These are phyloP conservation scores for Wickerhamiella spandovensis DNA, from an alignment of 805 yeast genomes.

Conservation along the genomic window DNA sequence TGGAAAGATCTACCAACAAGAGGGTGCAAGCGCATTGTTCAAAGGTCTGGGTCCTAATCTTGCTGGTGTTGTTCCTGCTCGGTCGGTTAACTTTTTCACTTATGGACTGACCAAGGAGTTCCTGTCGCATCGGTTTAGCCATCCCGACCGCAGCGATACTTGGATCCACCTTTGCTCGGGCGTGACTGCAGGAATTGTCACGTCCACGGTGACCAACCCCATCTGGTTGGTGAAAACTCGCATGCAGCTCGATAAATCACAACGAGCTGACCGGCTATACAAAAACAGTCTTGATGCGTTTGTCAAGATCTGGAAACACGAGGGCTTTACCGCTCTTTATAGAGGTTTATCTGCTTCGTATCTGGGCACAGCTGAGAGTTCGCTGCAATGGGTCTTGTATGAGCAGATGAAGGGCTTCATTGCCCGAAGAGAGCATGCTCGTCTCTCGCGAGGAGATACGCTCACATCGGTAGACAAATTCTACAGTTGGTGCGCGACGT, in stretches of 20 bases:
- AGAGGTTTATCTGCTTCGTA: conserved; percentile 91
- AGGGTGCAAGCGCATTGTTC: conserved; percentile 78
- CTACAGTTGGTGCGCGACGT: conserved; percentile 85
- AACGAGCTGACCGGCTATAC: conserved; percentile 38
- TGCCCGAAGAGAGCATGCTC: conserved; percentile 30
- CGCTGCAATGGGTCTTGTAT: conserved; percentile 91
- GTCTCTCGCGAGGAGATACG: conserved; percentile 25
- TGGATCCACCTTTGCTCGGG: conserved; percentile 81
- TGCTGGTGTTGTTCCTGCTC: conserved; percentile 95
- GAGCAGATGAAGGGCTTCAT: conserved; percentile 83
- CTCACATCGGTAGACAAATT: conserved; percentile 43
- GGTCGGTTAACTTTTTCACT: conserved; percentile 91
- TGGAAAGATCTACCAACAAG: conserved; percentile 50
- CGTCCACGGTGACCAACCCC: conserved; percentile 94
- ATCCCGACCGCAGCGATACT: conserved; percentile 59
- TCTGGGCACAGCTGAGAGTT: conserved; percentile 82
- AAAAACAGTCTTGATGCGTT: conserved; percentile 79
- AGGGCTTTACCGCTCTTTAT: conserved; percentile 72
- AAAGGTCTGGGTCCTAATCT: conserved; percentile 94
- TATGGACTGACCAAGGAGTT: conserved; percentile 86
- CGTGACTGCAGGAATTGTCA: conserved; percentile 80
- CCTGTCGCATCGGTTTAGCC: conserved; percentile 49
- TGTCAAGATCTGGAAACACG: conserved; percentile 50
- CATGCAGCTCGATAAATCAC: conserved; percentile 68
- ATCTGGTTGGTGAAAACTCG: conserved; percentile 95